Evolutionary conservation across 441 rosid genomes (phyloP), one percentile per base, ranked within the genome.

Genomic region (Pelargonium fulgidum): DNA sequence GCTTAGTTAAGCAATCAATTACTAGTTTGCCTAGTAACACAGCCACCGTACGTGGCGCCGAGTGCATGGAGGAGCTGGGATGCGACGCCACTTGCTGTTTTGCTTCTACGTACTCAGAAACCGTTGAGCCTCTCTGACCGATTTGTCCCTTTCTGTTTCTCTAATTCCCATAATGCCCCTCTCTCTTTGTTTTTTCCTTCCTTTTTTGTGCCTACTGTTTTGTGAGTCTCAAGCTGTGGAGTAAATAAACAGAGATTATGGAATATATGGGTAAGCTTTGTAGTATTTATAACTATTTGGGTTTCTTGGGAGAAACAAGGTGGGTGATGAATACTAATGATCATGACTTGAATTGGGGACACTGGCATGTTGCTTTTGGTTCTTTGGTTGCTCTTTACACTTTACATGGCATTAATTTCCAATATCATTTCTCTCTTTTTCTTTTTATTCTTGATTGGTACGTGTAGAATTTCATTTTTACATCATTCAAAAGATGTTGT

Each of bases 321-420:
- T 45, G 50, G 50, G 50, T 45, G n/a, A n/a, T n/a, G 50, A n/a
- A n/a, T n/a, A n/a, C n/a, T n/a, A n/a, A 45, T 45, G 50, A 45
- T 45, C 12, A 45, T 45, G 50, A 45, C 50, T 45, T 45, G 2
- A 45, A 45, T 45, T 45, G 50, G 50, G 50, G 50, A 45, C 50
- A 45, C 12, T 45, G 50, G n/a, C n/a, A n/a, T n/a, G n/a, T n/a
- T n/a, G n/a, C n/a, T n/a, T n/a, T n/a, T n/a, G n/a, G n/a, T n/a
- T n/a, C n/a, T n/a, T 45, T 11, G 8, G 50, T 45, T 45, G 50
- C 12, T 45, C 10, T 5, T 45, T 45, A 9, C 50, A 45, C 50
- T n/a, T 45, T 45, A 45, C 50, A 9, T 45, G 50, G 50, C 12
- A 45, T 45, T 45, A 13, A 13, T n/a, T n/a, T n/a, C n/a, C 50